Evolutionary conservation across 768 basidiomycete genomes (phyloP).

Genomic region (Auricularia heimuer): DNA sequence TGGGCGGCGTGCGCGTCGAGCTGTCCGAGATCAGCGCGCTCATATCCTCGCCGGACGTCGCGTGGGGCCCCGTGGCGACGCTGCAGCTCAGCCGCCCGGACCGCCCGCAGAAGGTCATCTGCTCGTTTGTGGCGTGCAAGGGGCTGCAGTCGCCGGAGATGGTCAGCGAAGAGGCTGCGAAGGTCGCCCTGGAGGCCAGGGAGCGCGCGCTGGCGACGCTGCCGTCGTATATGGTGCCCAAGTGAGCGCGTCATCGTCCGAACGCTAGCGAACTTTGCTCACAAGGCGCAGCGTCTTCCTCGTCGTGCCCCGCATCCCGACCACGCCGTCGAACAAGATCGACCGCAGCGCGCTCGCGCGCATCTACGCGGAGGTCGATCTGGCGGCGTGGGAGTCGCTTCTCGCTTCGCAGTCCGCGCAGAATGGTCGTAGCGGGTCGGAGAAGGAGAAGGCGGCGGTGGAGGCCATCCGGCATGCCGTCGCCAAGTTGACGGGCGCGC

Average conservation of each 20-base stretch:
- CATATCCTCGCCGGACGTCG: no score
- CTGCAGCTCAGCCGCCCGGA: neutral
- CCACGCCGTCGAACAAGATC: slow-evolving; percentile 1
- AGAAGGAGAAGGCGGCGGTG: neutral
- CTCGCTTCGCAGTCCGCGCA: neutral
- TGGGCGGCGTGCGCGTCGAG: neutral
- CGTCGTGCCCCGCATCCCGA: slow-evolving; percentile 1
- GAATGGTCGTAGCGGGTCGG: neutral
- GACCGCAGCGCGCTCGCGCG: neutral
- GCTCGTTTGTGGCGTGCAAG: neutral
- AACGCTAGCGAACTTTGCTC: neutral
- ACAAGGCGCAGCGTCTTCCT: neutral
- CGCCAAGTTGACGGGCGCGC: neutral
- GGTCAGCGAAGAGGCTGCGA: neutral
- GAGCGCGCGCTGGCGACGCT: neutral
- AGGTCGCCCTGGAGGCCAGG: neutral
- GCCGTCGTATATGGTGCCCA: neutral
- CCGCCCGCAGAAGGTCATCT: neutral
- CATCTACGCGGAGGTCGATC: neutral
- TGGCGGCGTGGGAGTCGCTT: neutral
- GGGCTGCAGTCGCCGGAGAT: neutral
- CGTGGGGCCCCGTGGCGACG: neutral
- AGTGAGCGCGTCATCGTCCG: neutral
- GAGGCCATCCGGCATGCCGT: neutral
- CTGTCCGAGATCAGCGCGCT: no score